phyloP scores from a whole-genome alignment of 2,329 filamentous ascomycete genomes.

The Dothidotthia symphoricarpi region DNA sequence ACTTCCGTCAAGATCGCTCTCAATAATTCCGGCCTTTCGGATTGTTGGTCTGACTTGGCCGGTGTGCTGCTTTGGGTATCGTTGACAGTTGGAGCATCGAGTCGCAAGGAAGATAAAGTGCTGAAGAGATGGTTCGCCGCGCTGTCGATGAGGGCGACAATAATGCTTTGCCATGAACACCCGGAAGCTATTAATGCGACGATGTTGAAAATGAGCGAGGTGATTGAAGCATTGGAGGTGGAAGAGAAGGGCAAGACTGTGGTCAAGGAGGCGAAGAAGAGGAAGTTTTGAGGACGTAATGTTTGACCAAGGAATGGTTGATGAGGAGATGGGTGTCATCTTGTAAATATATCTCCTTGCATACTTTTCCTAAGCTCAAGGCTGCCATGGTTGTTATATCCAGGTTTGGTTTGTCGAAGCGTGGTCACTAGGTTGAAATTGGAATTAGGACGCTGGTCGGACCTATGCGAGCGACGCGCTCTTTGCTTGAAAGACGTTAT shows the following conservation, averaged over 20 bases:
- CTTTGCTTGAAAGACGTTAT: no score
- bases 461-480: no score
- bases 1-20: slow-evolving; percentile 23
- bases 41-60: slow-evolving; percentile 39
- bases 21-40: slow-evolving; percentile 31
- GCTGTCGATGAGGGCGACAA: slow-evolving; percentile 30
- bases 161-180: slow-evolving; percentile 40
- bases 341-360: no score
- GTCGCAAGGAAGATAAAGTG: slow-evolving; percentile 19
- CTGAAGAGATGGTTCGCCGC: slow-evolving; percentile 35
- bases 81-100: slow-evolving; percentile 36
- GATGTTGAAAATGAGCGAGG: slow-evolving; percentile 27
- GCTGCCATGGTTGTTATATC: no score
- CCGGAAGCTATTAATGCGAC: slow-evolving; percentile 31
- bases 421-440: no score
- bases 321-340: no score
- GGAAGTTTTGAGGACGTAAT: no score
- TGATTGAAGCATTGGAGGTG: slow-evolving; percentile 18
- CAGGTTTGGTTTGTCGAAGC: no score
- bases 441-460: no score
- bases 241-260: background rate
- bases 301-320: no score
- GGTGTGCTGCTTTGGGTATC: slow-evolving; percentile 42
- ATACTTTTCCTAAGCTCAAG: no score
- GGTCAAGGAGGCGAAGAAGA: background rate